A percentile compares a stretch with the other conserved stretches of the same genome.
These are phyloP conservation scores for Suillus fuscotomentosus DNA, from an alignment of 768 basidiomycete species.

Conservation along the genomic window DNA sequence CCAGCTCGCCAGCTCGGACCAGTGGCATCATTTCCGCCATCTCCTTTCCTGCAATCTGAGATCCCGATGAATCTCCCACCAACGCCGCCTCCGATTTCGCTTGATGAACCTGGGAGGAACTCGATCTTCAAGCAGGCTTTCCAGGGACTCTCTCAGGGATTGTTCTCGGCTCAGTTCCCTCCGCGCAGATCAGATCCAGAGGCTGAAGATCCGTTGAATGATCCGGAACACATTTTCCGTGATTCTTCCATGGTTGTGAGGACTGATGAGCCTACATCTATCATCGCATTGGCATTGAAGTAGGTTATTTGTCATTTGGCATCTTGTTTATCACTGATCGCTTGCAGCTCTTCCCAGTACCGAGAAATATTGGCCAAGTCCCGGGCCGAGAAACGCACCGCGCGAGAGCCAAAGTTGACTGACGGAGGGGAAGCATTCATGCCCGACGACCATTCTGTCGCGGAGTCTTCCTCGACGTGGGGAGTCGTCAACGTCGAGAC, in stretches of 20 bases:
- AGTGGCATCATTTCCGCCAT: conserved; percentile 44
- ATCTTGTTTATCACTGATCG: neutral
- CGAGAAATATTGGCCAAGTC: conserved; percentile 78
- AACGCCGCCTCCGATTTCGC: conserved; percentile 51
- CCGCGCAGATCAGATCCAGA: conserved; percentile 56
- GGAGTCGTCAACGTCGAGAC: conserved; percentile 86
- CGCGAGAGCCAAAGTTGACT: conserved; percentile 51
- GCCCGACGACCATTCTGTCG: conserved; percentile 83
- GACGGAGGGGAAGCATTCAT: conserved; percentile 85
- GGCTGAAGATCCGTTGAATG: conserved; percentile 64
- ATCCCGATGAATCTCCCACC: conserved; percentile 35
- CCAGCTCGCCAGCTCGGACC: conserved; percentile 15
- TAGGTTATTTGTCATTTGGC: conserved; percentile 33
- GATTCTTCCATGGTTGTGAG: conserved; percentile 94
- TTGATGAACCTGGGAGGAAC: conserved; percentile 52
- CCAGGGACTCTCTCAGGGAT: conserved; percentile 51
- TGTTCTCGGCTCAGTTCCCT: conserved; percentile 68
- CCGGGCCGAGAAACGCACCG: conserved; percentile 71
- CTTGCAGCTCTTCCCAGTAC: conserved; percentile 74
- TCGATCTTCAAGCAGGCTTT: conserved; percentile 73
- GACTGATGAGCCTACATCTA: conserved; percentile 96
- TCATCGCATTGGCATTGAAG: conserved; percentile 93
- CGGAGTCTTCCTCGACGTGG: conserved; percentile 89
- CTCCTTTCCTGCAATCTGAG: conserved; percentile 48
- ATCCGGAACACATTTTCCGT: conserved; percentile 91